Evolutionary conservation across 148 eudicot genomes (phyloP).

Genomic region (Diospyros lotus): DNA sequence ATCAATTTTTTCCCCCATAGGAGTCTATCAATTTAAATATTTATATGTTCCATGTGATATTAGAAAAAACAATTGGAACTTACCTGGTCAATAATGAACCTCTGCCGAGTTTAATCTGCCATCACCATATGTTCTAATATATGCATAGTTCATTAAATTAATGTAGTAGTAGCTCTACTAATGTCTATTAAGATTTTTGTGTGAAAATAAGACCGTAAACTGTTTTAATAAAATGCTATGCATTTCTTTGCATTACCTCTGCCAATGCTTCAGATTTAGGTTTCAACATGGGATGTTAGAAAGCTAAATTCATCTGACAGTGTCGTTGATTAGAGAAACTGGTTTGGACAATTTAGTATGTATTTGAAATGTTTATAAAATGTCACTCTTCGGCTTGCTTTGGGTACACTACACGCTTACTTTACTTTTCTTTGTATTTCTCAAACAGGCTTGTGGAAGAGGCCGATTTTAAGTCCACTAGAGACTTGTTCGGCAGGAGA

Average conservation of each 20-base stretch:
- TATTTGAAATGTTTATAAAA: too few relatives aligned
- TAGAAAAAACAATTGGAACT: neutral
- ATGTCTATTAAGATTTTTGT: neutral
- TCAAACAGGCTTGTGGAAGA: conserved; percentile 81
- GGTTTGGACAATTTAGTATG: neutral
- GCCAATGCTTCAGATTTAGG: neutral
- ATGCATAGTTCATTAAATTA: neutral
- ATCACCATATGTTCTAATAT: neutral
- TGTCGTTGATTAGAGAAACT: conserved; percentile 1
- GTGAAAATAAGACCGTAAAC: neutral
- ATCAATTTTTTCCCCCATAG: too few relatives aligned
- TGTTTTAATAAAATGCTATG: neutral
- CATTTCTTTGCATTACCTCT: neutral
- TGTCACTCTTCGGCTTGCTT: too few relatives aligned
- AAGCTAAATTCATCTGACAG: neutral
- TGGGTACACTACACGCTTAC: neutral
- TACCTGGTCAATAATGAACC: neutral
- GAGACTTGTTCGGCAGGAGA: conserved; percentile 66
- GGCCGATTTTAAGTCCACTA: conserved; percentile 78
- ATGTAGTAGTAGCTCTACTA: neutral
- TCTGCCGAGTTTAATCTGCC: neutral
- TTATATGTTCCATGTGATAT: too few relatives aligned
- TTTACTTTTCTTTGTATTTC: neutral
- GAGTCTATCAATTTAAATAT: too few relatives aligned
- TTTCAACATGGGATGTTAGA: neutral